Conservation (phyloP, 2,329 filamentous ascomycete genomes). For the Fusarium azukiicola region DNA sequence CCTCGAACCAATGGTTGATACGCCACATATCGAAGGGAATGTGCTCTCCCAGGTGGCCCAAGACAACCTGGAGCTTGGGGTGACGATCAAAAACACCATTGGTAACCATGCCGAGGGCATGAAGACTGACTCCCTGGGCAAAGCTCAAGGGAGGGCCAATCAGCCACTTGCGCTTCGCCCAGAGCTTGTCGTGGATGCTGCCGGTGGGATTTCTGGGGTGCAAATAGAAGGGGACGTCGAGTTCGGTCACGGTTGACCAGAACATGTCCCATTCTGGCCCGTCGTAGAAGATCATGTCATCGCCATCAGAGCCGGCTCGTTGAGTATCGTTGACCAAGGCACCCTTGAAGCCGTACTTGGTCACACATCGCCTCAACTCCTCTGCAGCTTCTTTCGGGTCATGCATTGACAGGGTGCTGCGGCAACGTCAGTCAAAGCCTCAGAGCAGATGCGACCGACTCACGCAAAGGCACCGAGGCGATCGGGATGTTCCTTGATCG, state of each 20-base stretch:
- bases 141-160: slow-evolving; percentile 80
- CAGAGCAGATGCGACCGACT: slow-evolving; percentile 28
- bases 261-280: slow-evolving; percentile 79
- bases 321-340: slow-evolving; percentile 82
- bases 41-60: slow-evolving; percentile 73
- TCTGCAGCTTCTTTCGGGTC: slow-evolving; percentile 71
- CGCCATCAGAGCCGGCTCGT: slow-evolving; percentile 76
- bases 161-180: slow-evolving; percentile 78
- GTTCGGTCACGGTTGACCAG: slow-evolving; percentile 77
- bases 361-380: slow-evolving; percentile 76
- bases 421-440: background rate
- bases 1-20: slow-evolving; percentile 77
- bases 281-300: slow-evolving; percentile 84
- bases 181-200: slow-evolving; percentile 77
- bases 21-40: slow-evolving; percentile 73
- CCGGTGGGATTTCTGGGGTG: slow-evolving; percentile 80
- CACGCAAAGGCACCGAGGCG: slow-evolving; percentile 71
- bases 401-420: slow-evolving; percentile 74
- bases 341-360: slow-evolving; percentile 80
- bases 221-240: slow-evolving; percentile 83
- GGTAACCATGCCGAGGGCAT: slow-evolving; percentile 73
- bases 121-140: slow-evolving; percentile 78
- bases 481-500: slow-evolving; percentile 63
- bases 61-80: slow-evolving; percentile 68
- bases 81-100: slow-evolving; percentile 74